Conservation (phyloP, 2,329 filamentous ascomycete species). For the Aspergillus piperis region DNA sequence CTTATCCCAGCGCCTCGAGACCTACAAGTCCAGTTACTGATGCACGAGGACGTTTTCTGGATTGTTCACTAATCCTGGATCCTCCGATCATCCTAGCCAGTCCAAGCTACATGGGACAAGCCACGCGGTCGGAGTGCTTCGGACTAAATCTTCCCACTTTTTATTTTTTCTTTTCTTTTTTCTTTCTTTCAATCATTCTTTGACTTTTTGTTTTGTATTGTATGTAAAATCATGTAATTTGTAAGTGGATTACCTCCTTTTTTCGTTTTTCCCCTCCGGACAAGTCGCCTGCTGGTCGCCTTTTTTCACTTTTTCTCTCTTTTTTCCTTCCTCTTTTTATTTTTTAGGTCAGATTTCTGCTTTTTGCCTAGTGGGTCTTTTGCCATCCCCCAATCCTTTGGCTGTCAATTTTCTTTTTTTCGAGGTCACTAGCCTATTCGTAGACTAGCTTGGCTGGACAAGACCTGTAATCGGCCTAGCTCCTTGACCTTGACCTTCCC, state of each 20-base stretch:
- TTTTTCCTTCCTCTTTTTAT: slow-evolving; percentile 7
- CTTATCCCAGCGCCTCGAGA: slow-evolving; percentile 3
- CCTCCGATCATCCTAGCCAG: background rate
- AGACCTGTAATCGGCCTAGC: background rate
- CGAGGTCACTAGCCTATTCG: slow-evolving; percentile 7
- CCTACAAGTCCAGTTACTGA: background rate
- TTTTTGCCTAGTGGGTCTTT: slow-evolving; percentile 5
- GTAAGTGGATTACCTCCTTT: slow-evolving; percentile 4
- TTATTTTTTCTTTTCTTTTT: background rate
- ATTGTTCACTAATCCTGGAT: slow-evolving; percentile 10
- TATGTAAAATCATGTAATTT: background rate
- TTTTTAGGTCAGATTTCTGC: slow-evolving; percentile 9
- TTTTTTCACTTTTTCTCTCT: slow-evolving; percentile 11
- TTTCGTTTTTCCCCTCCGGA: background rate
- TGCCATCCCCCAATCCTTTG: slow-evolving; percentile 17
- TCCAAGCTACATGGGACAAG: background rate
- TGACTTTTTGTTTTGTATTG: background rate
- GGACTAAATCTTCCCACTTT: background rate
- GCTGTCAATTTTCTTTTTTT: slow-evolving; percentile 17
- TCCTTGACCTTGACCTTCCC: slow-evolving; percentile 6
- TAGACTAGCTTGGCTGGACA: slow-evolving; percentile 9
- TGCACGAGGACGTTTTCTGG: slow-evolving; percentile 5
- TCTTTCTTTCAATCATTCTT: background rate
- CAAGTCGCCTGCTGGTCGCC: background rate
- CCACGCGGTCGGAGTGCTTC: slow-evolving; percentile 3